Evolutionary conservation across 2,329 filamentous ascomycete genomes (phyloP).

Genomic region (Fusarium tricinctum): DNA sequence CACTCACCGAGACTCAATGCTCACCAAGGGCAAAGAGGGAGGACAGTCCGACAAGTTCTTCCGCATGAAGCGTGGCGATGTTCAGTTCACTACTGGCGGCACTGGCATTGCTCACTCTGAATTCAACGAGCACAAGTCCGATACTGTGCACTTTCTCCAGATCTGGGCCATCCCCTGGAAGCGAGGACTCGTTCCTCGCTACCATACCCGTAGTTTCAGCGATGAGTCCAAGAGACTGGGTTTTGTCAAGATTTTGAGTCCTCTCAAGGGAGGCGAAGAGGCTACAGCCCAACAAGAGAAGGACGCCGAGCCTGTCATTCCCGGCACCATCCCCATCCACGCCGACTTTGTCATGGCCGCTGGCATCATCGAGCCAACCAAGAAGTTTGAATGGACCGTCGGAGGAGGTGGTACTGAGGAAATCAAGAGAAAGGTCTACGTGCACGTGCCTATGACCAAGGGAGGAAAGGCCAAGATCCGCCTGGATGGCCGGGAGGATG

Average conservation of each 20-base stretch:
- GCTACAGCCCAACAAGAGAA: constrained; percentile 74
- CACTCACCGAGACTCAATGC: constrained; percentile 89
- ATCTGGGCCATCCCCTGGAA: constrained; percentile 90
- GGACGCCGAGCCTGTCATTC: constrained; percentile 71
- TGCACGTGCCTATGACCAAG: constrained; percentile 87
- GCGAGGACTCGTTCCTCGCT: constrained; percentile 77
- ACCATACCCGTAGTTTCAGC: constrained; percentile 80
- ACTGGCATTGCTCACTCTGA: constrained; percentile 85
- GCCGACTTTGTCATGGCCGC: constrained; percentile 88
- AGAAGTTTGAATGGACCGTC: constrained; percentile 78
- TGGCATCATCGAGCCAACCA: constrained; percentile 75
- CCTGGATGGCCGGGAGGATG: constrained; percentile 75
- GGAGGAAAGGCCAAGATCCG: constrained; percentile 79
- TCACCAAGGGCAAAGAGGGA: constrained; percentile 75
- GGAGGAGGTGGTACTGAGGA: constrained; percentile 69
- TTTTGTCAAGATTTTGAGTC: constrained; percentile 83
- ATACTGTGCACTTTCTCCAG: constrained; percentile 86
- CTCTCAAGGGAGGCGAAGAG: constrained; percentile 74
- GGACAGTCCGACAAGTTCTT: constrained; percentile 74
- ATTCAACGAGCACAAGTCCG: constrained; percentile 79
- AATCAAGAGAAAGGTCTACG: constrained; percentile 78
- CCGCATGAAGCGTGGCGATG: constrained; percentile 81
- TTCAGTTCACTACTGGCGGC: constrained; percentile 92
- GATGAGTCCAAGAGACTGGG: constrained; percentile 79
- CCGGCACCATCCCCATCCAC: constrained; percentile 83